Evolutionary conservation across 352 stramenopile genomes (phyloP).

Genomic region (Globisporangium cystogenes): DNA sequence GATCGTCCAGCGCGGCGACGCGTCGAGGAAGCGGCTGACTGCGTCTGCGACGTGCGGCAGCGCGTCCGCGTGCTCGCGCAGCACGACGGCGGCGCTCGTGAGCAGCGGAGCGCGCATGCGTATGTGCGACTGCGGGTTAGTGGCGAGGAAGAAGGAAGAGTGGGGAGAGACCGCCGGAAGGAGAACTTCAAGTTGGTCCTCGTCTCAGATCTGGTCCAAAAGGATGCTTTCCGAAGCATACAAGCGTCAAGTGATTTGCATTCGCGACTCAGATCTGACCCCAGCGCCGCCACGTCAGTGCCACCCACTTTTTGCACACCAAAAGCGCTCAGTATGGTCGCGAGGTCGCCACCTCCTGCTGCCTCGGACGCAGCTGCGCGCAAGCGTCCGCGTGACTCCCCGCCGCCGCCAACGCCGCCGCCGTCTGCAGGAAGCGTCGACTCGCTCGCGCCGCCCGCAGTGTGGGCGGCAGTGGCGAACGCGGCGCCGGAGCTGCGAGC

Average conservation of each 20-base stretch:
- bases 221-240: no score
- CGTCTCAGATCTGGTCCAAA: no score
- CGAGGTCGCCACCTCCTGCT: not conserved
- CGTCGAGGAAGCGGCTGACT: not conserved
- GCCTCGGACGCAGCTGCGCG: not conserved
- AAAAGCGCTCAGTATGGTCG: no score
- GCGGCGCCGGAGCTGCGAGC: not conserved
- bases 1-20: constrained; percentile 5
- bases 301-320: no score
- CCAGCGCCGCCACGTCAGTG: no score
- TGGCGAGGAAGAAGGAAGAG: no score
- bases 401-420: not conserved
- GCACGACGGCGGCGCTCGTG: not conserved
- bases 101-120: not conserved
- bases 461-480: not conserved
- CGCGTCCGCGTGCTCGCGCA: not conserved
- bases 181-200: no score
- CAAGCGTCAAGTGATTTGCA: no score
- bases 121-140: no score
- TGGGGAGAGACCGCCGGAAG: no score
- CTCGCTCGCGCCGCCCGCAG: not conserved
- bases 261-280: no score
- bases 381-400: not conserved
- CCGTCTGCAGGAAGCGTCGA: not conserved
- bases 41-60: not conserved